Evolutionary conservation across 2,329 filamentous ascomycete species (phyloP), one percentile per base, ranked within the genome.

Genomic region (Cylindrodendrum hubeiense): DNA sequence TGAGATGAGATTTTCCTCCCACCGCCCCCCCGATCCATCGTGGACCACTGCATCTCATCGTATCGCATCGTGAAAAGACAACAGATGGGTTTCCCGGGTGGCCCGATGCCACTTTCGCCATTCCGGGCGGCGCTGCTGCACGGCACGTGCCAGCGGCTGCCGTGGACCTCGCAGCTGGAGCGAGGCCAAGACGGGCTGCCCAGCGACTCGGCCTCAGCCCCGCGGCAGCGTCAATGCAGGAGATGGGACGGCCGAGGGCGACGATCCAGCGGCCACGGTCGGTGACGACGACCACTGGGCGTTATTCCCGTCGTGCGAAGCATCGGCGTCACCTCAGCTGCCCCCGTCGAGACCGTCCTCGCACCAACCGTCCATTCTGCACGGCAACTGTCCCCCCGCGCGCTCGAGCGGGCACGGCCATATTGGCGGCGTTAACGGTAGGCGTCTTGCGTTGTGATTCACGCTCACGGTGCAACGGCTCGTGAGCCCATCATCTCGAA

Each of bases 131-230:
- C n/a, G n/a, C n/a, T n/a, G 33, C 33, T 34, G 10, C 33, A 34
- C 33, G 10, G 69, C 69, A 71, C 67, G 67, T 71, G 69, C 64
- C 69, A 68, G 28, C 19, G 41, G 39, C 37, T 66, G 43, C 34
- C 60, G 44, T 57, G 24, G 17, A 6, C 24, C 13, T 26, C 19
- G n/a, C 28, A n/a, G 47, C 37, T n/a, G 37, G 7, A 39, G n/a
- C 15, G 37, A 39, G 6, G 37, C 37, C 5, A 39, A 33, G 34
- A 34, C 28, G 17, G 21, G 28, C 28, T 7, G 12, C n/a, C 15
- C n/a, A n/a, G 24, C 47, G 47, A 28, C 26, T 33, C 47, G 58
- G 66, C 63, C 64, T 71, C 67, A 66, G 50, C 52, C 44, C 19
- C 41, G 56, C 47, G 63, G 24, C 46, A 63, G 47, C 33, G 56